phyloP scores from a whole-genome alignment of 371 early-diverging fungal genomes.

The Conidiobolus incongruus region DNA sequence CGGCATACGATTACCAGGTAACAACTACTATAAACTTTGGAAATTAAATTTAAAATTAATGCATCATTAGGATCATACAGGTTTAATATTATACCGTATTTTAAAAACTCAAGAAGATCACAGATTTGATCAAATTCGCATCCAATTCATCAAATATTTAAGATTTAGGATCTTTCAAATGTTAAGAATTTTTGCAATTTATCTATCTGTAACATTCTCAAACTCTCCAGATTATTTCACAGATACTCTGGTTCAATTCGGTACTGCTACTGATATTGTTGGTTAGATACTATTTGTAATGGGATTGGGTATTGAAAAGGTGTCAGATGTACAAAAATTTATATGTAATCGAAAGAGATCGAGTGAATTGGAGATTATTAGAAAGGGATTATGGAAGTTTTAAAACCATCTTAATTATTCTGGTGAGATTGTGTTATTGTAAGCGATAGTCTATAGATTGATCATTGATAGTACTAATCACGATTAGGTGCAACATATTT shows the following conservation, averaged over 20 bases:
- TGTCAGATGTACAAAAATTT: constrained; percentile 4
- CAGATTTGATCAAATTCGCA: constrained; percentile 5
- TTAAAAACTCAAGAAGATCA: constrained; percentile 4
- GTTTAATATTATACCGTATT: constrained; percentile 6
- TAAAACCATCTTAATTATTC: background rate
- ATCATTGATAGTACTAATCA: too few relatives aligned
- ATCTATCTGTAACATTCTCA: constrained; percentile 4
- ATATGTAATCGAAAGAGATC: background rate
- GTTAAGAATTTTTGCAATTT: constrained; percentile 5
- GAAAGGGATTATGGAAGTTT: background rate
- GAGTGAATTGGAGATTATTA: background rate
- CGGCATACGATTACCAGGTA: constrained; percentile 5
- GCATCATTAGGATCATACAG: background rate
- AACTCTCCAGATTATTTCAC: constrained; percentile 1
- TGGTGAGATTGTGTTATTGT: background rate
- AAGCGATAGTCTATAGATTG: too few relatives aligned
- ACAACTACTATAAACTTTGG: background rate
- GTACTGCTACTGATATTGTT: constrained; percentile 5
- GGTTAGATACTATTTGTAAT: constrained; percentile 2
- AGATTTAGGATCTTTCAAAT: constrained; percentile 6
- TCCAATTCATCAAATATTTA: constrained; percentile 1
- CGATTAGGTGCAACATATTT: too few relatives aligned
- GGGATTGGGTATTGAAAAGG: constrained; percentile 1
- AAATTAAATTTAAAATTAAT: background rate
- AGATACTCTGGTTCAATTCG: constrained; percentile 1